Base-by-base conservation (phyloP, 768 basidiomycete genomes). In the Botryobasidium botryosum region DNA sequence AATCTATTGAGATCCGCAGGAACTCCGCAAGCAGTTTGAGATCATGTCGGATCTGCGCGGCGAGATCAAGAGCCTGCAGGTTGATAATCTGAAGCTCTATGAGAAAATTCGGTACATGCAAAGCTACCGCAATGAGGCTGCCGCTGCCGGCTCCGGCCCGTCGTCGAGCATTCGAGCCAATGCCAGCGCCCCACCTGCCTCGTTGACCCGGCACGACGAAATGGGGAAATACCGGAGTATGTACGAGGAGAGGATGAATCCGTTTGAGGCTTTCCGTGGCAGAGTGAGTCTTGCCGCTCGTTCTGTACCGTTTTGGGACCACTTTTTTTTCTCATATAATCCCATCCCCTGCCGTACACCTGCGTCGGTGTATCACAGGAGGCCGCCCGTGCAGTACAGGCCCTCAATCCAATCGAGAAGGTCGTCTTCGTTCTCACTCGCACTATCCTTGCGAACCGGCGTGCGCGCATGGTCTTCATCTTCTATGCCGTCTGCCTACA, bases 31-130 rank as follows among this genome's bases (percentile, higher is more conserved):
- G 53, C 94, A 97, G 61, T 92, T 83, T 66, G 86, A 90, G 49
- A 73, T 79, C 47, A 91, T 97, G 48, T 87, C 88, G 0, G 91
- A 94, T 55, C 67, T 97, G n/a, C 79, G 91, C 15, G 64, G 77
- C 21, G 94, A 97, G 62, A 77, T 90, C 62, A 88, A 91, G 59
- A 75, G 74, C 44, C 69, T 99, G 31, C 92, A 97, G 61, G 70
- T 78, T 1, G 94, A 97, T 61, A 99, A 97, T 58, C 72, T 99
- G 36, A 97, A 99, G 60, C 66, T 97, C 48, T 97, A 97, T 61
- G 94, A 97, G 62, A 99, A 97, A 66, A 91, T 97, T 42, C 77
- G 91, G 49, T 97, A 97, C 59, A 94, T 96, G 79, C 91, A 97
- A 59, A 86, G 81, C 50, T 99, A 97, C 56, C 73, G 84, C 15